Percentiles rank a stretch among this genome's conserved stretches.
Conservation (phyloP, 805 yeast genomes). For the Cyberlindnera galapagoensis region DNA sequence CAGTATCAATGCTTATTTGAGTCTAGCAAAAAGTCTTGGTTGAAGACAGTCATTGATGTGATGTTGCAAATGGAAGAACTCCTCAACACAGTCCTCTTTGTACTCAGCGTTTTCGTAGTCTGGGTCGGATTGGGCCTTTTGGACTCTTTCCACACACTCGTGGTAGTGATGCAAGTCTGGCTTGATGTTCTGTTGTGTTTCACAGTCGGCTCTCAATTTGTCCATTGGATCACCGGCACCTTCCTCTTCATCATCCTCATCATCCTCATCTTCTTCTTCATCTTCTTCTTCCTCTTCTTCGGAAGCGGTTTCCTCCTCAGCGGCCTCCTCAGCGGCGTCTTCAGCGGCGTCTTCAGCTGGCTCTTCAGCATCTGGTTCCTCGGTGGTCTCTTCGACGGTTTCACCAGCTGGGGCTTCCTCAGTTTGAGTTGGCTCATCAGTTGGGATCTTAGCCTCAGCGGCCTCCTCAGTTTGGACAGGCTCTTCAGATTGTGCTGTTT, state of each 20-base stretch:
- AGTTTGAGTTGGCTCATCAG: constrained; percentile 7
- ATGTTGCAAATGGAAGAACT: constrained; percentile 94
- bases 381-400: constrained; percentile 6
- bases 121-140: constrained; percentile 77
- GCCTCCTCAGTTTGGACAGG: constrained; percentile 6
- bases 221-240: constrained; percentile 64
- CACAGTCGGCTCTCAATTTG: constrained; percentile 60
- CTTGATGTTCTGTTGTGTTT: constrained; percentile 59
- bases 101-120: constrained; percentile 71
- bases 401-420: constrained; percentile 19
- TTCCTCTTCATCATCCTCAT: constrained; percentile 66
- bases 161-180: constrained; percentile 81
- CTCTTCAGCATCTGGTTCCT: constrained; percentile 9
- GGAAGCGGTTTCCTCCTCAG: constrained; percentile 13
- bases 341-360: constrained; percentile 12
- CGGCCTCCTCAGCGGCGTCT: constrained; percentile 6
- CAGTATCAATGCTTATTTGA: constrained; percentile 43
- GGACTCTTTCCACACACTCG: constrained; percentile 93
- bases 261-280: constrained; percentile 52
- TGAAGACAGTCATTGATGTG: constrained; percentile 88
- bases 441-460: constrained; percentile 1
- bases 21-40: constrained; percentile 78
- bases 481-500: constrained; percentile 7
- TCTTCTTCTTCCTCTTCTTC: constrained; percentile 26
- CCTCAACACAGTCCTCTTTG: constrained; percentile 98